Evolutionary conservation across 2,329 filamentous ascomycete species (phyloP).

Genomic region (Madurella mycetomatis): DNA sequence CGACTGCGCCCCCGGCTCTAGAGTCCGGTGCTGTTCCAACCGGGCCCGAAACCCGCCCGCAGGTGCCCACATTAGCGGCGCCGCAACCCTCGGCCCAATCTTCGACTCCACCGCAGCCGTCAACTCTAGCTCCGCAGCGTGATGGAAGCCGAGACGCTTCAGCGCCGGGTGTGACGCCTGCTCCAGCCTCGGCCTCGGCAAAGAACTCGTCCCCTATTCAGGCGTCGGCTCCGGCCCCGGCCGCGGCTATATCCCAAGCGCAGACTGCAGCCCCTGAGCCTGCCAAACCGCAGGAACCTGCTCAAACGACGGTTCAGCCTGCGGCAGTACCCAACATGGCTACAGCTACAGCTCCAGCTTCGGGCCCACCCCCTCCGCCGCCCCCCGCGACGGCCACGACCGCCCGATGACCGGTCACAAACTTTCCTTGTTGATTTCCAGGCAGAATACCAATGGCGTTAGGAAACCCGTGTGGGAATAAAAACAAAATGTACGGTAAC

Average conservation of each 20-base stretch:
- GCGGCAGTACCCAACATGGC: conserved; percentile 1
- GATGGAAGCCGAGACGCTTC: not conserved
- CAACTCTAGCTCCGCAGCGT: not conserved
- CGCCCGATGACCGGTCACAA: not conserved
- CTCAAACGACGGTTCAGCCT: not conserved
- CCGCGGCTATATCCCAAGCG: not conserved
- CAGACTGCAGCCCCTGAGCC: not conserved
- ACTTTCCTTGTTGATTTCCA: not conserved
- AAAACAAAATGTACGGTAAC: not conserved
- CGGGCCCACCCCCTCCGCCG: not conserved
- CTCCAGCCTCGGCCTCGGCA: not conserved
- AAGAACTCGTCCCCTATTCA: not conserved
- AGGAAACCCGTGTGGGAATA: not conserved
- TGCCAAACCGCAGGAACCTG: not conserved
- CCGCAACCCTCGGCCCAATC: conserved; percentile 4
- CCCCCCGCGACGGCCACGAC: not conserved
- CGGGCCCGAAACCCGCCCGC: not conserved
- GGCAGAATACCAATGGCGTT: not conserved
- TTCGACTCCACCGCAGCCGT: not conserved
- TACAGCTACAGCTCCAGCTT: not conserved
- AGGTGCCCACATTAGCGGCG: not conserved
- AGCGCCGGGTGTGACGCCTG: not conserved
- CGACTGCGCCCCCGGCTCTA: not conserved
- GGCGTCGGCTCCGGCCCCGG: not conserved
- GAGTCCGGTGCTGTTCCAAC: not conserved